Evolutionary conservation across 1,284 basidiomycete genomes (phyloP).

Genomic region (Porogramme epimiltina): DNA sequence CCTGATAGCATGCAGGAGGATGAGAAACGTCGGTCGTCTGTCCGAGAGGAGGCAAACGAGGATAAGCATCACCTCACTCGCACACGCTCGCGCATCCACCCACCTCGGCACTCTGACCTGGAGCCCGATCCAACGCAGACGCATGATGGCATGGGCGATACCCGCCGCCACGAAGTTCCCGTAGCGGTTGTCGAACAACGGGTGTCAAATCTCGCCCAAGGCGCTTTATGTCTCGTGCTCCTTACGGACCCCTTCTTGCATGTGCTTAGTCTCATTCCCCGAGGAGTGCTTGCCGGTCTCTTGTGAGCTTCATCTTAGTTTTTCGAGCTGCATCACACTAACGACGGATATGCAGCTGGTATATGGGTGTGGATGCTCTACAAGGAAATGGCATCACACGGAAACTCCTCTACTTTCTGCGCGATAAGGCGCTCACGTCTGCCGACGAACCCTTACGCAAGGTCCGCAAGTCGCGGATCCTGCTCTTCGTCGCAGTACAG

Average conservation of each 20-base stretch:
- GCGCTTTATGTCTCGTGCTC: conserved; percentile 76
- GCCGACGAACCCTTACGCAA: conserved; percentile 69
- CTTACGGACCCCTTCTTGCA: conserved; percentile 84
- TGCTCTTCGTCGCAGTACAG: conserved; percentile 82
- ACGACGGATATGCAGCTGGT: conserved; percentile 61
- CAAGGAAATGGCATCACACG: conserved; percentile 83
- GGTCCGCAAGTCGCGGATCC: conserved; percentile 76
- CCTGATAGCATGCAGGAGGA: conserved; percentile 13
- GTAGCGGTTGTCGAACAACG: conserved; percentile 87
- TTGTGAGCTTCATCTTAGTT: conserved; percentile 52
- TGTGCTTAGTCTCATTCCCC: conserved; percentile 75
- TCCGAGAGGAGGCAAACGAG: not conserved
- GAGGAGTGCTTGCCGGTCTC: conserved; percentile 73
- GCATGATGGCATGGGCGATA: conserved; percentile 27
- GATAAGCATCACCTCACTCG: conserved; percentile 7
- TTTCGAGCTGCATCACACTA: conserved; percentile 7
- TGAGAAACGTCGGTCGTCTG: conserved; percentile 10
- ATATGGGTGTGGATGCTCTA: conserved; percentile 87
- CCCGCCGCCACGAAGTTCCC: conserved; percentile 56
- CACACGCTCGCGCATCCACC: conserved; percentile 18
- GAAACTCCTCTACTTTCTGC: conserved; percentile 83
- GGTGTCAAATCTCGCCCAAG: conserved; percentile 86
- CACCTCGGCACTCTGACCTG: conserved; percentile 32
- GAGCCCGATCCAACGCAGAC: conserved; percentile 30
- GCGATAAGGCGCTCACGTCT: conserved; percentile 69